These are phyloP conservation scores for Bryopsis sp. DNA, from an alignment of 139 green algal genomes.

Conservation along the genomic window DNA sequence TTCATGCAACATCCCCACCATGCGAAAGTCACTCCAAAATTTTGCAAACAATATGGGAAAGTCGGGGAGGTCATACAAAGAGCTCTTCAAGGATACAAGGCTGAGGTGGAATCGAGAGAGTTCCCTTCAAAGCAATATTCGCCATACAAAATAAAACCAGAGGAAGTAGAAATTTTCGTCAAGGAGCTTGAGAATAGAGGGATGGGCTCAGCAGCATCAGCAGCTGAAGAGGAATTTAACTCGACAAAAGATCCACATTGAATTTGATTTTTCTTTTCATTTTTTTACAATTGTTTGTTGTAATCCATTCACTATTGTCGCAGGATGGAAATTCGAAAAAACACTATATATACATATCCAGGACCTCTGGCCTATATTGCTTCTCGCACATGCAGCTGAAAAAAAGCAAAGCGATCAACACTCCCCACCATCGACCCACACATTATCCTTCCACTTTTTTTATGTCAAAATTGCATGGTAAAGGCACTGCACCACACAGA, in stretches of 20 bases:
- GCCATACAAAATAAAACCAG: constrained; percentile 67
- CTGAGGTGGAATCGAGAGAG: constrained; percentile 54
- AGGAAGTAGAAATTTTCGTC: constrained; percentile 38
- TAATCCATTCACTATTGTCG: background rate
- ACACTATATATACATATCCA: no score
- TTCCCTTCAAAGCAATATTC: constrained; percentile 69
- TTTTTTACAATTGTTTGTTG: background rate
- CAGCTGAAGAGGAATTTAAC: constrained; percentile 23
- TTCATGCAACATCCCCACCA: constrained; percentile 98
- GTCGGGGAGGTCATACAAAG: constrained; percentile 69
- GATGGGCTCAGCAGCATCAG: constrained; percentile 34
- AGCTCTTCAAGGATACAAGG: constrained; percentile 63
- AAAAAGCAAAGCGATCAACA: background rate
- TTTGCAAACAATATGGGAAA: constrained; percentile 92
- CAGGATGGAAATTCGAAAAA: background rate
- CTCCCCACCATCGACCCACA: background rate
- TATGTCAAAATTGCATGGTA: no score
- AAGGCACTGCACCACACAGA: background rate
- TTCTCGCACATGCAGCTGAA: background rate
- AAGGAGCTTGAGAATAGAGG: constrained; percentile 33
- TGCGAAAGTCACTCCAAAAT: constrained; percentile 95
- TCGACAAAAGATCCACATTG: background rate
- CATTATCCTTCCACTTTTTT: no score
- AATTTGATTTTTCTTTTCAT: background rate
- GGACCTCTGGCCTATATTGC: no score